Evolutionary conservation across 2,329 filamentous ascomycete genomes (phyloP).

Genomic region (Trichoderma breve): DNA sequence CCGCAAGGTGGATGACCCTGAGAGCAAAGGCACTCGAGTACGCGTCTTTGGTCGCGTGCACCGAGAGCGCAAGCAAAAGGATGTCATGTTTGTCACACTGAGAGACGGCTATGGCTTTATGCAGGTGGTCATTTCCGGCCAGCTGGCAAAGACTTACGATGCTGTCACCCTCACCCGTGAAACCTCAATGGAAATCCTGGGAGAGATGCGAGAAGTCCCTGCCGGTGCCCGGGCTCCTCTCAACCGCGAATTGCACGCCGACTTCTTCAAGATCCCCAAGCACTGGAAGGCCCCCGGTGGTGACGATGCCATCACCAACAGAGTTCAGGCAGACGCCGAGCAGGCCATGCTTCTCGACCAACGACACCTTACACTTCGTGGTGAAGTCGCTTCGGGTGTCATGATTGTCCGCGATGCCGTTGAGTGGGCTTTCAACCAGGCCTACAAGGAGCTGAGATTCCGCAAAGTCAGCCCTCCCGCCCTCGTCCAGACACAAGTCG

Average conservation of each 20-base stretch:
- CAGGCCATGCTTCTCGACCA: constrained; percentile 67
- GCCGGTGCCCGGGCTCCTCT: constrained; percentile 75
- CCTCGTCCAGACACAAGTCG: constrained; percentile 91
- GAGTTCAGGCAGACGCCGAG: constrained; percentile 55
- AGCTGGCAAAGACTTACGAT: constrained; percentile 88
- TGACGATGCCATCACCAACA: constrained; percentile 89
- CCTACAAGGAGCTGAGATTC: constrained; percentile 73
- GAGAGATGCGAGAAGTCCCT: constrained; percentile 80
- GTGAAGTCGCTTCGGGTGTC: constrained; percentile 78
- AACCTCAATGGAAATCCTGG: constrained; percentile 80
- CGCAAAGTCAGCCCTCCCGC: constrained; percentile 85
- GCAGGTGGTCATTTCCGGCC: constrained; percentile 56
- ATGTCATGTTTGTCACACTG: constrained; percentile 82
- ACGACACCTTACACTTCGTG: constrained; percentile 80
- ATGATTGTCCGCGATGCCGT: constrained; percentile 83
- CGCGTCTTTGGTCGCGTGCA: constrained; percentile 81
- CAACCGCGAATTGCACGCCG: constrained; percentile 83
- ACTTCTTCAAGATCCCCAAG: constrained; percentile 78
- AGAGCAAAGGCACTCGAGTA: constrained; percentile 68
- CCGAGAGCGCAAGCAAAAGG: constrained; percentile 71
- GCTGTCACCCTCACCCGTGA: constrained; percentile 81
- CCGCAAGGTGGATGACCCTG: constrained; percentile 36
- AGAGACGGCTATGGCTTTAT: constrained; percentile 65
- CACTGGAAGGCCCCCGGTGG: constrained; percentile 70
- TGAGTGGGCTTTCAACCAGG: constrained; percentile 74